Base-by-base conservation (phyloP, 148 eudicot species). In the Chenopodium berlandieri region DNA sequence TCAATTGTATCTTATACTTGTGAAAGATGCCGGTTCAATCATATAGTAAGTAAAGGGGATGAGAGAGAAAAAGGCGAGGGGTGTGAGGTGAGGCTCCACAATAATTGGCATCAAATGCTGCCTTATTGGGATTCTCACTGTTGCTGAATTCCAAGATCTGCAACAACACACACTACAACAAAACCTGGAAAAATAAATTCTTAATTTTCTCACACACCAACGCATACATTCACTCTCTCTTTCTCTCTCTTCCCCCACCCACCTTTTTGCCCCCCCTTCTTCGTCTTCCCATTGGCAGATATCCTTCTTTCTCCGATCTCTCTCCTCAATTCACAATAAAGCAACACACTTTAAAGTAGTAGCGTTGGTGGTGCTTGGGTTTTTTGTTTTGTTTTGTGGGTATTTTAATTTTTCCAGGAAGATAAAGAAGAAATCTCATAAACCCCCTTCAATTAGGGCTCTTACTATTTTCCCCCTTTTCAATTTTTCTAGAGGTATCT, bases 121-220 rank as follows among this genome's bases (percentile, higher is more conserved):
- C 83, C 89, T 91, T 87, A 86, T 86, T 47, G 91, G 88, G 91
- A 89, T 83, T 87, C 89, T 82, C 93, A 90, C 83, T 87, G 83
- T 88, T 85, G 80, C 80, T 82, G 84, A 88, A 88, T 87, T 90
- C 79, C 90, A 87, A 88, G 89, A 90, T 87, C 88, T 81, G 64
- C 77, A 82, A 79, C 63, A 50, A 50, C 63, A 52, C 34, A 64
- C 85, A 79, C 64, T 71, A 75, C 58, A 25, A 20, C 10, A 32
- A 60, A 78, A 63, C 32, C 27, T 19, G 20, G 19, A 20, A 25
- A 69, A 12, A 16, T 56, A 13, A 56, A 13, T 12, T 4, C 62
- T 17, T 8, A 37, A 77, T 4, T 76, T 76, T 69, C 65, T 69
- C 25, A 12, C 20, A 34, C 62, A 25, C 71, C 34, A 74, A 74